phyloP scores from a whole-genome alignment of 345 rosid genomes.

The Populus ilicifolia region DNA sequence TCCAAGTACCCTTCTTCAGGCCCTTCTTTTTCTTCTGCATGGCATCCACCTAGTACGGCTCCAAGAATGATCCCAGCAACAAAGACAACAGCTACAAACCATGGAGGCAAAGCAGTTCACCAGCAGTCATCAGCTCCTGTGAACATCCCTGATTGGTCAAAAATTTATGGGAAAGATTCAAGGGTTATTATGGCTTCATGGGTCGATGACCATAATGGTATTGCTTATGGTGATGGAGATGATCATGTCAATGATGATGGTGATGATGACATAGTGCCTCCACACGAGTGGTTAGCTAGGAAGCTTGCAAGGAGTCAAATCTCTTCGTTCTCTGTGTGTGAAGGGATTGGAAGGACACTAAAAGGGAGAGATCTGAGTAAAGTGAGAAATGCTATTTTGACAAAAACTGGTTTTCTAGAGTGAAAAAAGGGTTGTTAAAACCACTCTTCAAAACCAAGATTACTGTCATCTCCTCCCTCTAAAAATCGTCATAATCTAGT shows the following conservation, averaged over 20 bases:
- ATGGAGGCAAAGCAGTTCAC: constrained; percentile 23
- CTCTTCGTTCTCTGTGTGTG: constrained; percentile 85
- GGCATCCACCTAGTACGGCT: constrained; percentile 28
- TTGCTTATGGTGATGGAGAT: not conserved
- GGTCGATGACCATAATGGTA: constrained; percentile 8
- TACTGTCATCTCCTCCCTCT: not conserved
- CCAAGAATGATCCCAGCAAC: constrained; percentile 37
- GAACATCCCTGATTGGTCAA: constrained; percentile 90
- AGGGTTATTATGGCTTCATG: constrained; percentile 5
- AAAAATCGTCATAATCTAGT: not conserved
- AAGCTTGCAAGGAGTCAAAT: constrained; percentile 72
- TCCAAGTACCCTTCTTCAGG: constrained; percentile 4
- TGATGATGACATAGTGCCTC: constrained; percentile 54
- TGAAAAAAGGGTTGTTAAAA: constrained; percentile 9
- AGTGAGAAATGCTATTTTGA: constrained; percentile 78
- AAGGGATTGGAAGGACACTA: constrained; percentile 91
- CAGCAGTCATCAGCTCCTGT: constrained; percentile 76
- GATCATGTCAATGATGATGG: constrained; percentile 14
- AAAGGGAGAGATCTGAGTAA: constrained; percentile 97
- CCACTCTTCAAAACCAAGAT: constrained; percentile 10
- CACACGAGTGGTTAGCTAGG: constrained; percentile 94
- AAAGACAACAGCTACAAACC: constrained; percentile 13
- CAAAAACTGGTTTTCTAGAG: constrained; percentile 92
- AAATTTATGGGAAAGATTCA: constrained; percentile 56
- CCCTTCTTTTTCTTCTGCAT: constrained; percentile 39